Evolutionary conservation across 257 asterid species (phyloP), one percentile per base, ranked within the genome.

Genomic region (Scutellaria minor): DNA sequence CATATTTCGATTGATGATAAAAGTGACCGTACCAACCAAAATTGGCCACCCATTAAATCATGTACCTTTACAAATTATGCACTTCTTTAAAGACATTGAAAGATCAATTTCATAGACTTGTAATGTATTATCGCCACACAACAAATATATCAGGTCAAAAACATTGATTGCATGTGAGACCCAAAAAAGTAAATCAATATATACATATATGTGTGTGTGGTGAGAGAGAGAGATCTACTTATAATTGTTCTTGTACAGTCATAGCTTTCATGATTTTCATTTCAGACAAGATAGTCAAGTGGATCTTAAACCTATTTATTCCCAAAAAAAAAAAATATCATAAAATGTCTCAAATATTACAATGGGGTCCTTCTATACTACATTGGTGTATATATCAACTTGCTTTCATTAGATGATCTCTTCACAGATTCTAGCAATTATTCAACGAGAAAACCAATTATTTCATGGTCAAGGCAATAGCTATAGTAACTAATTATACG

Each of bases 111-210:
- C 77, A 61, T 52, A 6, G 50, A 52, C 46, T 13, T 18, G 1
- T 57, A 24, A 48, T 75, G 79, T 69, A 52, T 61, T 68, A 61
- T 76, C 39, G 71, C 75, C 80, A 60, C 75, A 68, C 27, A 76
- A 76, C 75, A 77, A 77, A 77, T 46, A 22, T 15, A 64, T 64
- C 47, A 76, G 5, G 68, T 61, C 67, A 70, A 44, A 59, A 76
- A 35, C 68, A 76, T 63, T 76, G 15, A 69, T 76, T 76, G 80
- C 80, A 14, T 53, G 53, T 51, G 59, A 68, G 58, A 54, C 65
- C 66, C 65, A 20, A 48, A 60, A 7, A 55, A 9, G 64, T 39
- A 47, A 2, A 40, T 48, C 7, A 11, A 47, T 22, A 31, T 42
- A 72, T 47, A 59, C 15, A 35, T 1, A 46, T 9, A 7, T 2